These are phyloP conservation scores for Spizellomyces punctatus DNA, from an alignment of 192 early-diverging fungal species.

Conservation along the genomic window DNA sequence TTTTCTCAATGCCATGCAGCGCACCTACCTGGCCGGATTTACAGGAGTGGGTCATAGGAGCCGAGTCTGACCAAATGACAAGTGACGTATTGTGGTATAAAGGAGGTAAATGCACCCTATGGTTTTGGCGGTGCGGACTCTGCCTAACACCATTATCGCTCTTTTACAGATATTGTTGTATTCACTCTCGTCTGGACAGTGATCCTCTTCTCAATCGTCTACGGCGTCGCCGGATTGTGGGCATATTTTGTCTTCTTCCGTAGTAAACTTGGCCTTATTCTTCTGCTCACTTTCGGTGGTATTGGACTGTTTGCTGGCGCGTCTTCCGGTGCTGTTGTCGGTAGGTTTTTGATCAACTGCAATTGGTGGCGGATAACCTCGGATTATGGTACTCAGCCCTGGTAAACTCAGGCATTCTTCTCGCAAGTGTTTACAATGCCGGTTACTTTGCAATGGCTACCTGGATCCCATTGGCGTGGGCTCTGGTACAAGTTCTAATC, in stretches of 20 bases:
- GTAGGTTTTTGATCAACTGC: slow-evolving; percentile 23
- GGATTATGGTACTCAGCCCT: neutral
- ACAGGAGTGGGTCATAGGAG: slow-evolving; percentile 22
- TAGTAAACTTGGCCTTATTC: slow-evolving; percentile 36
- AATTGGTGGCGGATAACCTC: neutral
- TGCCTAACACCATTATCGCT: neutral
- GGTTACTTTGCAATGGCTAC: slow-evolving; percentile 71
- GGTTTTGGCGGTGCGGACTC: neutral
- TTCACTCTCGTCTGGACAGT: slow-evolving; percentile 67
- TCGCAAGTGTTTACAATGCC: slow-evolving; percentile 62
- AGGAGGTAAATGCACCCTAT: slow-evolving; percentile 9
- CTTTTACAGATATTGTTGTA: slow-evolving; percentile 55
- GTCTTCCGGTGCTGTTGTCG: slow-evolving; percentile 48
- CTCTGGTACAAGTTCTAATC: slow-evolving; percentile 63
- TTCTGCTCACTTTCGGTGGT: slow-evolving; percentile 43
- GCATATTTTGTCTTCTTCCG: slow-evolving; percentile 55
- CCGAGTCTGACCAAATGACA: slow-evolving; percentile 4
- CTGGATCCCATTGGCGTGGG: slow-evolving; percentile 74
- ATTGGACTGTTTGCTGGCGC: slow-evolving; percentile 45
- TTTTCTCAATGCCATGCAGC: neutral
- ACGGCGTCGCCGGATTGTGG: slow-evolving; percentile 62
- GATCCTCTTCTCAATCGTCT: slow-evolving; percentile 59
- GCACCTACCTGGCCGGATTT: slow-evolving; percentile 27
- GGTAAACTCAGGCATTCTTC: slow-evolving; percentile 50
- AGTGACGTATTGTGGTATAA: slow-evolving; percentile 33